Evolutionary conservation across 345 rosid species (phyloP).

Genomic region (Pelargonium nanum): DNA sequence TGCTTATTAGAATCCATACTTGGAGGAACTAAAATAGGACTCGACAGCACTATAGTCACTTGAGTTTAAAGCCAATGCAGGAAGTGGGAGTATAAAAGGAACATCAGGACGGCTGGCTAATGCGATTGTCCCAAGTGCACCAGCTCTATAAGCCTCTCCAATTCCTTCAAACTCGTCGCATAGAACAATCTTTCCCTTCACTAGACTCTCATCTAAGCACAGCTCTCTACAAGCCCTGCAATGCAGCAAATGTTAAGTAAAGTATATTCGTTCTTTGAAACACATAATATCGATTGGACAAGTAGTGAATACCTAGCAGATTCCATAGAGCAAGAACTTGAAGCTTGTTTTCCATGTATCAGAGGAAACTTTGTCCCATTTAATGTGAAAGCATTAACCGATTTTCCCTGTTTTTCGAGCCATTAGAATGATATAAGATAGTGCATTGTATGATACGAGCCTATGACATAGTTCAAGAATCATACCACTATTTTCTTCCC

Average conservation of each 20-base stretch:
- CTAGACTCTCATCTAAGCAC: not conserved
- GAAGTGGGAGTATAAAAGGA: not conserved
- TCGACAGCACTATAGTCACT: not conserved
- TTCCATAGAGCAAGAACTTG: too few relatives aligned
- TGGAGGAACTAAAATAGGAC: not conserved
- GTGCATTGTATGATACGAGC: too few relatives aligned
- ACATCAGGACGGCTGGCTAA: not conserved
- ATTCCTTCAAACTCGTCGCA: not conserved
- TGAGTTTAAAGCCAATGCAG: not conserved
- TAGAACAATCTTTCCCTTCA: constrained; percentile 3
- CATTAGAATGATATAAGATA: too few relatives aligned
- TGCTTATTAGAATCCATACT: not conserved
- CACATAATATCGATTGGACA: too few relatives aligned
- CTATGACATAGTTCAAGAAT: too few relatives aligned
- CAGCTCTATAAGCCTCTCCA: not conserved
- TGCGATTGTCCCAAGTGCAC: not conserved
- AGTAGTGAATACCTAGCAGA: too few relatives aligned
- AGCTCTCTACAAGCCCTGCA: not conserved
- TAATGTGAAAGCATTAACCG: not conserved
- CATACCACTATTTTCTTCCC: constrained; percentile 27
- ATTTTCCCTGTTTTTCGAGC: constrained; percentile 12
- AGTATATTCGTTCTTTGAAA: too few relatives aligned
- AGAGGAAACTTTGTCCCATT: constrained; percentile 8
- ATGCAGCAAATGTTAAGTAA: too few relatives aligned
- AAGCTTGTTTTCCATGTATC: constrained; percentile 1